A percentile compares a stretch with the other conserved stretches of the same genome.
phyloP scores from a whole-genome alignment of 192 early-diverging fungal species.

The Rhizophlyctis rosea region DNA sequence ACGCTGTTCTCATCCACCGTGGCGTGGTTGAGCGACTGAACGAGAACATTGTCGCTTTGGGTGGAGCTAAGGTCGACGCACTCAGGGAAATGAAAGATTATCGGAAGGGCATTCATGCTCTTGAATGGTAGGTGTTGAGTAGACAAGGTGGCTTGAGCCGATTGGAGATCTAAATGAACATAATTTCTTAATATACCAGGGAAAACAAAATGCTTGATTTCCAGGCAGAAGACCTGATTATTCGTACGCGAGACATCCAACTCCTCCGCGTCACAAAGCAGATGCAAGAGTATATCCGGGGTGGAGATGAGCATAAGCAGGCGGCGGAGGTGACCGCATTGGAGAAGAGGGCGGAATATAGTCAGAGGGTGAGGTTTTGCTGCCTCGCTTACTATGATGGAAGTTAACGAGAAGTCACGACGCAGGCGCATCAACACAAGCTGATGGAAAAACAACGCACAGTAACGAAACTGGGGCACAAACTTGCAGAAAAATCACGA shows the following conservation, averaged over 20 bases:
- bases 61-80: constrained; percentile 54
- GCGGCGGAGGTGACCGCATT: constrained; percentile 47
- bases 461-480: constrained; percentile 31
- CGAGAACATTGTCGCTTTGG: constrained; percentile 46
- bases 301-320: constrained; percentile 55
- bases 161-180: constrained; percentile 9
- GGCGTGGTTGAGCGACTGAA: constrained; percentile 52
- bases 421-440: constrained; percentile 46
- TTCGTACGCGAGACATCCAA: constrained; percentile 57
- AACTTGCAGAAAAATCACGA: constrained; percentile 38
- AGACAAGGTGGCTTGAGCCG: background rate
- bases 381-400: background rate
- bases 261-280: constrained; percentile 59
- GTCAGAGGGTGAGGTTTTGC: constrained; percentile 31
- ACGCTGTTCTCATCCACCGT: constrained; percentile 51
- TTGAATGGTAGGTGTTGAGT: constrained; percentile 52
- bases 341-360: constrained; percentile 52
- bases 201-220: constrained; percentile 65
- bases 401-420: background rate
- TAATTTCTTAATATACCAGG: constrained; percentile 30
- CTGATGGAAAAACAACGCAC: constrained; percentile 36
- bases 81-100: constrained; percentile 65
- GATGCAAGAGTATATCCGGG: constrained; percentile 61
- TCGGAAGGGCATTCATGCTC: constrained; percentile 57
- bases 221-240: constrained; percentile 56